Percentiles rank a stretch among this genome's conserved stretches.
Conservation (phyloP, 768 basidiomycete genomes). For the Rhizopogon sp. region DNA sequence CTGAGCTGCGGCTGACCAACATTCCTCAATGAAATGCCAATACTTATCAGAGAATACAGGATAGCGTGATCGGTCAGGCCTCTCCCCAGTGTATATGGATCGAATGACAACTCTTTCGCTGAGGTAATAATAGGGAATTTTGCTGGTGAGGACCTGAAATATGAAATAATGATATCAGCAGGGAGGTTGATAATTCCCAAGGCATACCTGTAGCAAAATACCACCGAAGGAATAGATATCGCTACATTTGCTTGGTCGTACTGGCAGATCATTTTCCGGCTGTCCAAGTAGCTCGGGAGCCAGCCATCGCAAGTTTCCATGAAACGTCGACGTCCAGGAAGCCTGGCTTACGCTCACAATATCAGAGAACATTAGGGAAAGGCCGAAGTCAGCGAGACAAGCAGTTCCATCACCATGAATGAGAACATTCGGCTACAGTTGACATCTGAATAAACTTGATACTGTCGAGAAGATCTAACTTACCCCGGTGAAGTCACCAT, state of each 20-base stretch:
- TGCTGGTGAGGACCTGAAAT: constrained; percentile 1
- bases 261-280: background rate
- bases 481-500: constrained; percentile 7
- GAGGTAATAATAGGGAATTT: constrained; percentile 17
- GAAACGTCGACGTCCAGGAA: constrained; percentile 15
- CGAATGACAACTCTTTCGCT: constrained; percentile 13
- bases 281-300: constrained; percentile 31
- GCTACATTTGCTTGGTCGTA: constrained; percentile 10
- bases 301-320: constrained; percentile 32
- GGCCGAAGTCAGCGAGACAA: constrained; percentile 38
- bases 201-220: constrained; percentile 20
- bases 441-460: background rate
- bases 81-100: constrained; percentile 9
- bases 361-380: constrained; percentile 35
- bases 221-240: constrained; percentile 43
- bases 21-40: constrained; percentile 20
- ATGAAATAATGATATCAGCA: too few relatives aligned
- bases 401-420: constrained; percentile 35
- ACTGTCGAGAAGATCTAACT: background rate
- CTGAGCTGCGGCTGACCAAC: constrained; percentile 28
- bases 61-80: background rate
- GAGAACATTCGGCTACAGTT: constrained; percentile 13
- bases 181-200: too few relatives aligned
- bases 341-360: constrained; percentile 16
- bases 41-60: too few relatives aligned